phyloP scores from a whole-genome alignment of 2,329 filamentous ascomycete genomes.

The Alternaria tenuissima region DNA sequence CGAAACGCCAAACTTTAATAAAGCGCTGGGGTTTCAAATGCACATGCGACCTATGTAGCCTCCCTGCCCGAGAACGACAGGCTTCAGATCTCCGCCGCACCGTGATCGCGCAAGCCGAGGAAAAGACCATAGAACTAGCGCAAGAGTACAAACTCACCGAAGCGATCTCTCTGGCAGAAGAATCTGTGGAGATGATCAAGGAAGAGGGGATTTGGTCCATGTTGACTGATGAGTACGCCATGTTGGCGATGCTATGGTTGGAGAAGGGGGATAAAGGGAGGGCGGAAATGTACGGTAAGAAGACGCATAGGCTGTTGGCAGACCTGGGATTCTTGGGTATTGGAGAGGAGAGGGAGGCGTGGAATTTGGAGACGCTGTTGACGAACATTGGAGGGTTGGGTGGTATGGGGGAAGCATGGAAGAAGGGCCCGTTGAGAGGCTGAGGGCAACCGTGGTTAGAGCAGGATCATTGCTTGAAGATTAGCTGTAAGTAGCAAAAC shows the following conservation, averaged over 20 bases:
- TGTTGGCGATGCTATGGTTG: constrained; percentile 26
- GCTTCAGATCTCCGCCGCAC: constrained; percentile 28
- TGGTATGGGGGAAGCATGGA: constrained; percentile 4
- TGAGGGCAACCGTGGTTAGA: not conserved
- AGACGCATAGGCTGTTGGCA: constrained; percentile 8
- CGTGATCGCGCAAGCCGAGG: constrained; percentile 17
- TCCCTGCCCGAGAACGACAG: not conserved
- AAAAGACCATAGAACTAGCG: constrained; percentile 16
- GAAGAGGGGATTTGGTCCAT: constrained; percentile 25
- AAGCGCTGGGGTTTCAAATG: constrained; percentile 37
- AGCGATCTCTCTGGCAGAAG: constrained; percentile 22
- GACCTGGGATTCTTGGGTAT: constrained; percentile 30
- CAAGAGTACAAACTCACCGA: constrained; percentile 1
- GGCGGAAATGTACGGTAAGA: constrained; percentile 21
- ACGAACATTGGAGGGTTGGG: constrained; percentile 12
- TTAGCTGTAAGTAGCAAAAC: not conserved
- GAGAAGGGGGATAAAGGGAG: constrained; percentile 15
- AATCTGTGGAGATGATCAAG: constrained; percentile 22
- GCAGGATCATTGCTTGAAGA: not conserved
- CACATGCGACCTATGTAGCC: constrained; percentile 29
- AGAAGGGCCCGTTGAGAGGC: constrained; percentile 1
- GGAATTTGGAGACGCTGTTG: constrained; percentile 27
- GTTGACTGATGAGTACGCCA: constrained; percentile 28
- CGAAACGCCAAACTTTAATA: constrained; percentile 16
- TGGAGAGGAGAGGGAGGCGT: constrained; percentile 16